phyloP scores from a whole-genome alignment of 495 filamentous ascomycete genomes.

The Jackrogersella minutella region DNA sequence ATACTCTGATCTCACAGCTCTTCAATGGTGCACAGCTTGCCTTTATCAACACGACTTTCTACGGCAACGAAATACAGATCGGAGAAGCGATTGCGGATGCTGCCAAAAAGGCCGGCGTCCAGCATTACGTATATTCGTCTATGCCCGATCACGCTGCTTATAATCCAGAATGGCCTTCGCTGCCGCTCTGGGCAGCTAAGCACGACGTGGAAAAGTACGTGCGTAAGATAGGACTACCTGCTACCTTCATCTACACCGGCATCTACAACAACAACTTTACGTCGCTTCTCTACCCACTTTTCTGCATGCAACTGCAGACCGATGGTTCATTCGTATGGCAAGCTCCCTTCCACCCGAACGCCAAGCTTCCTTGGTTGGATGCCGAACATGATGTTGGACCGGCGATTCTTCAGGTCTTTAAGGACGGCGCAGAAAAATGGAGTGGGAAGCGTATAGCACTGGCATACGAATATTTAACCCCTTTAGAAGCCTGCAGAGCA shows the following conservation, averaged over 20 bases:
- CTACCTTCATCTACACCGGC: slow-evolving; percentile 93
- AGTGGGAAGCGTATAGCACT: slow-evolving; percentile 89
- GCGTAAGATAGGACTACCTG: slow-evolving; percentile 79
- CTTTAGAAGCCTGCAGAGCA: slow-evolving; percentile 77
- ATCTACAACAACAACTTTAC: slow-evolving; percentile 99
- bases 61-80: slow-evolving; percentile 91
- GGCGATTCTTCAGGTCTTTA: slow-evolving; percentile 94
- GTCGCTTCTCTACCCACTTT: slow-evolving; percentile 87
- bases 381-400: slow-evolving; percentile 97
- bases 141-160: slow-evolving; percentile 95
- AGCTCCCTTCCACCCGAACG: slow-evolving; percentile 90
- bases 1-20: slow-evolving; percentile 73
- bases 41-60: slow-evolving; percentile 98
- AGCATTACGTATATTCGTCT: slow-evolving; percentile 93
- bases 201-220: slow-evolving; percentile 91
- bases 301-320: slow-evolving; percentile 84
- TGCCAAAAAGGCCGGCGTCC: slow-evolving; percentile 82
- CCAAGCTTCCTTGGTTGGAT: slow-evolving; percentile 93
- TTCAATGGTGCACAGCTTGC: slow-evolving; percentile 86
- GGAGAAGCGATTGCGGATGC: slow-evolving; percentile 88
- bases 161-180: slow-evolving; percentile 70
- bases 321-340: slow-evolving; percentile 93
- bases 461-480: slow-evolving; percentile 89
- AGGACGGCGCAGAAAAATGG: slow-evolving; percentile 90
- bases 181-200: slow-evolving; percentile 93